Base-by-base conservation (phyloP, 306 rosid genomes). In the Medicago lupulina region DNA sequence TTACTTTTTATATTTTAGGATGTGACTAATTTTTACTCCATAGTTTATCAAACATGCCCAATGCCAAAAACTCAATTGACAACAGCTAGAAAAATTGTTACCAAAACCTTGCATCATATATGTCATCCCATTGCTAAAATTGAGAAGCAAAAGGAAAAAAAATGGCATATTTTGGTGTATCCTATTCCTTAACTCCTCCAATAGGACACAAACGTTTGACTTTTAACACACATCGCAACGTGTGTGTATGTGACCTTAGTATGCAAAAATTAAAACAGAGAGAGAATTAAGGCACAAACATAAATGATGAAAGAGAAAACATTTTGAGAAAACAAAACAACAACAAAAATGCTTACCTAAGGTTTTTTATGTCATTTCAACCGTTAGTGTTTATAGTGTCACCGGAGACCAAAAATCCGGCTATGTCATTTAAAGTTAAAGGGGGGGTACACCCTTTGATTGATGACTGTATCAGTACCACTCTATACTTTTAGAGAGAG, bases 181-280 rank as follows among this genome's bases (percentile, higher is more conserved):
- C 65, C 59, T 36, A 71, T 70, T 34, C 49, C 63, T 64, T 70
- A 58, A 59, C 80, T 66, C 19, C 31, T 15, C 73, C 40, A 72
- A 80, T 43, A 55, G 43, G 68, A 64, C 43, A 21, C 80, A 51
- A 80, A 54, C 49, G 82, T 87, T 85, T 89, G 91, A 89, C 89
- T 85, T 89, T 83, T 63, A 14, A 16, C 21, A 54, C 41, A 1
- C 19, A 17, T 19, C 8, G 21, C 53, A 38, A 28, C 60, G 66
- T 57, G 76, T 71, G 49, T 39, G 74, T 79, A 86, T 70, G 67
- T 70, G 74, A 78, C 49, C 76, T 25, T 43, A 70, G 54, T 71
- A 77, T 63, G 64, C 49, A 61, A 81, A 74, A 36, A 5, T 47
- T 28, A 25, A 46, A 8, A 67, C n/a, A 23, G 74, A 43, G 81